phyloP scores from a whole-genome alignment of 2,329 filamentous ascomycete species.

The Aspergillus sp. region DNA sequence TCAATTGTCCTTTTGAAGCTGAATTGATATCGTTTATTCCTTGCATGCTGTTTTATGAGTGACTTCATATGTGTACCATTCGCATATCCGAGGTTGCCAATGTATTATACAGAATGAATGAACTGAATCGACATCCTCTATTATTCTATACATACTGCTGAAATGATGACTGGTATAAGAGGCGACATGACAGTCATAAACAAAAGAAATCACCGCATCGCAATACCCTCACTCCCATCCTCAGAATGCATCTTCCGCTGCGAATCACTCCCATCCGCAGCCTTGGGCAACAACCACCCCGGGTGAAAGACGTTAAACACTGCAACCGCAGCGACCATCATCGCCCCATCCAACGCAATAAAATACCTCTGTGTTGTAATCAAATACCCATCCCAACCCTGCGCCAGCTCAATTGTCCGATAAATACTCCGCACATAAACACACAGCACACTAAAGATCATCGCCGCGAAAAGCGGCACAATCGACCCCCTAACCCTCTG shows the following conservation, averaged over 20 bases:
- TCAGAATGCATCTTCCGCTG: not conserved
- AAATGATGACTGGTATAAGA: not conserved
- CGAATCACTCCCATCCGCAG: not conserved
- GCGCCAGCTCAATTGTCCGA: slow-evolving; percentile 44
- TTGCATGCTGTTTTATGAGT: not conserved
- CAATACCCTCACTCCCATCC: not conserved
- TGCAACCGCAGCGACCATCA: slow-evolving; percentile 43
- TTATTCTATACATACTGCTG: not conserved
- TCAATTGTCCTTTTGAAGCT: not conserved
- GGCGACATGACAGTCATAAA: not conserved
- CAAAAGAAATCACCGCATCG: not conserved
- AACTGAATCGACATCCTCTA: not conserved
- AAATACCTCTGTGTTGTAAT: slow-evolving; percentile 48
- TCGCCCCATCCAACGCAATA: slow-evolving; percentile 43
- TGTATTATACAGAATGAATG: not conserved
- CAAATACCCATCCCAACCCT: slow-evolving; percentile 46
- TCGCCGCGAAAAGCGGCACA: slow-evolving; percentile 30
- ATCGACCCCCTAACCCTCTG: slow-evolving; percentile 20
- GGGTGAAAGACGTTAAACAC: slow-evolving; percentile 43
- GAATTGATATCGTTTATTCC: not conserved
- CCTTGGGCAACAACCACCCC: slow-evolving; percentile 30
- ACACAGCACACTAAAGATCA: slow-evolving; percentile 37
- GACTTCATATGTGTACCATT: not conserved
- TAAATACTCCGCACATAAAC: slow-evolving; percentile 47
- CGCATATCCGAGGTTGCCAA: not conserved